These are phyloP conservation scores for Pythium pyrilobum DNA, from an alignment of 352 stramenopile species.

Conservation along the genomic window DNA sequence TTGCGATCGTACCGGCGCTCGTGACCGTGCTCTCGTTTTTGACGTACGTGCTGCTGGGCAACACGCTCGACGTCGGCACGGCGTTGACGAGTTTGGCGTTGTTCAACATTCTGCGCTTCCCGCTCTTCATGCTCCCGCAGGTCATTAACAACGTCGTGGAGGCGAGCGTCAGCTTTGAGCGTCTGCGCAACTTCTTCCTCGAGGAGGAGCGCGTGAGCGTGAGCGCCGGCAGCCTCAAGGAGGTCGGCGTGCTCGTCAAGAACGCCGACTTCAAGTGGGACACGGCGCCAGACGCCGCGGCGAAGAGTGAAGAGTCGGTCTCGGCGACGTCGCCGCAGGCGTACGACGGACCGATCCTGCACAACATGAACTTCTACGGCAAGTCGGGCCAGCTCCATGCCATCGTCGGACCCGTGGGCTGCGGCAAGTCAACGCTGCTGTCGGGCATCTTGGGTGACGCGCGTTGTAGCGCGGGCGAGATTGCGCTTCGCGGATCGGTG, in stretches of 20 bases:
- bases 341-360: constrained; percentile 32
- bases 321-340: constrained; percentile 24
- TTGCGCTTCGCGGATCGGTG: constrained; percentile 29
- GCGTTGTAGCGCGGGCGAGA: constrained; percentile 17
- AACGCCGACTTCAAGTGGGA: constrained; percentile 70
- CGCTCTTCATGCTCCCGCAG: constrained; percentile 94
- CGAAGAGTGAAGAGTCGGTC: constrained; percentile 37
- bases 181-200: constrained; percentile 62
- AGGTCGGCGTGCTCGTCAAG: constrained; percentile 43
- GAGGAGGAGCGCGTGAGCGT: constrained; percentile 70
- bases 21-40: constrained; percentile 87
- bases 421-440: constrained; percentile 76
- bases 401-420: constrained; percentile 63
- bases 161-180: constrained; percentile 61
- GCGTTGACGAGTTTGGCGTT: constrained; percentile 91
- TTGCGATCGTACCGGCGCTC: constrained; percentile 70
- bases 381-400: constrained; percentile 71
- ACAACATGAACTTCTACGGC: constrained; percentile 64
- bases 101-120: constrained; percentile 95
- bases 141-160: constrained; percentile 94
- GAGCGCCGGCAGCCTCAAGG: constrained; percentile 69
- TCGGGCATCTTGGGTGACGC: constrained; percentile 40
- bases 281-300: constrained; percentile 8
- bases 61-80: constrained; percentile 83
- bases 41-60: constrained; percentile 52